phyloP scores from a whole-genome alignment of 2,329 filamentous ascomycete genomes.

The Ophiostoma quercus region DNA sequence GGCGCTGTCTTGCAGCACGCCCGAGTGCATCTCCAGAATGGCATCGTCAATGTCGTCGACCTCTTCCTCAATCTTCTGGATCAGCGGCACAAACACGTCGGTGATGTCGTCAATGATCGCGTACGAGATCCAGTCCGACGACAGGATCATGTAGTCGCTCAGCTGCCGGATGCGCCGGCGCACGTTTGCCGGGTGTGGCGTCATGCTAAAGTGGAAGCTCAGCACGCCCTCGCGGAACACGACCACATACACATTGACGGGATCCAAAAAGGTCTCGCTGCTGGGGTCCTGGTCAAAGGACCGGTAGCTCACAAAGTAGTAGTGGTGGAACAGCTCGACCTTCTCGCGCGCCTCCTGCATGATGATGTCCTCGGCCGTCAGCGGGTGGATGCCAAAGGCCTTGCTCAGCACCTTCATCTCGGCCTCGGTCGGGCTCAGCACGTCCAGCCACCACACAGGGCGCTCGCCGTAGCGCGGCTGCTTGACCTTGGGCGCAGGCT shows the following conservation, averaged over 20 bases:
- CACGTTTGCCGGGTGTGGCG: slow-evolving; percentile 92
- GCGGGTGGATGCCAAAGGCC: slow-evolving; percentile 88
- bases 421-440: slow-evolving; percentile 81
- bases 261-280: slow-evolving; percentile 85
- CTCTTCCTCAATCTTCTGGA: slow-evolving; percentile 89
- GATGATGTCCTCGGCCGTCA: slow-evolving; percentile 95
- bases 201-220: slow-evolving; percentile 95
- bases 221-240: slow-evolving; percentile 94
- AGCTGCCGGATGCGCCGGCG: slow-evolving; percentile 88
- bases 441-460: slow-evolving; percentile 94
- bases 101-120: slow-evolving; percentile 98
- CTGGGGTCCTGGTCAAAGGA: slow-evolving; percentile 93
- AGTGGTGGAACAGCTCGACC: slow-evolving; percentile 93
- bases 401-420: slow-evolving; percentile 95
- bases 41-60: slow-evolving; percentile 95
- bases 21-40: slow-evolving; percentile 74
- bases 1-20: slow-evolving; percentile 26
- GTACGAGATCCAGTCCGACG: slow-evolving; percentile 97
- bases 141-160: slow-evolving; percentile 86
- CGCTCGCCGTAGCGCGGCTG: slow-evolving; percentile 63
- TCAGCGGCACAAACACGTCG: slow-evolving; percentile 88
- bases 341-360: slow-evolving; percentile 97
- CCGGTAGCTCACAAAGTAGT: slow-evolving; percentile 98
- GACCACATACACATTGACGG: slow-evolving; percentile 95
- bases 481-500: neutral